phyloP scores from a whole-genome alignment of 495 filamentous ascomycete species.

The Xylaria palmicola region DNA sequence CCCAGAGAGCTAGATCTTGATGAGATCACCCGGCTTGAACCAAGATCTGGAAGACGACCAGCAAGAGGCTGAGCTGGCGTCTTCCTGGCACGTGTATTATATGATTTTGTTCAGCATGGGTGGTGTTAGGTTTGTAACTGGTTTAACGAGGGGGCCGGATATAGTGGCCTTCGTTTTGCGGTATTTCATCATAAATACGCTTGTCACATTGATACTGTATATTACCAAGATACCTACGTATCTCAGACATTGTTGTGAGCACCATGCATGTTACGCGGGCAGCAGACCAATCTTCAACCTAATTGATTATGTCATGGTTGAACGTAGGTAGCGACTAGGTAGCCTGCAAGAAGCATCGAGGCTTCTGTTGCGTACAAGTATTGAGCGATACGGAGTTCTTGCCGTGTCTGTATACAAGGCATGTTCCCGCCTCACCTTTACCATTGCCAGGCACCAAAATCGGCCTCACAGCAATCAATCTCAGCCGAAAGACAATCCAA shows the following conservation, averaged over 20 bases:
- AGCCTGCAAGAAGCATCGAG: conserved; percentile 2
- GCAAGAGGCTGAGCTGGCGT: background rate
- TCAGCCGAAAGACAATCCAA: background rate
- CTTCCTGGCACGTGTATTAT: background rate
- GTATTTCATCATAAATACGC: background rate
- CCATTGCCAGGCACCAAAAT: background rate
- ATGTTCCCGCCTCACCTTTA: background rate
- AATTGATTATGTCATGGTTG: background rate
- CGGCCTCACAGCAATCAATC: background rate
- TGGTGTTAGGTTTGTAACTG: conserved; percentile 8
- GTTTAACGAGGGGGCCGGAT: background rate
- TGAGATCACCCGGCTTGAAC: background rate
- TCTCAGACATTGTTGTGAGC: background rate
- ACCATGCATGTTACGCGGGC: too few species aligned
- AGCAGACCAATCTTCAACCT: too few species aligned
- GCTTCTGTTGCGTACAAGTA: background rate
- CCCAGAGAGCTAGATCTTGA: conserved; percentile 28
- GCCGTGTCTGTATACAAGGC: background rate
- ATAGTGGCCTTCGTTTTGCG: background rate
- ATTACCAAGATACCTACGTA: background rate
- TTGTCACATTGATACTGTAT: background rate
- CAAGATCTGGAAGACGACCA: background rate
- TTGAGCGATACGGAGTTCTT: background rate
- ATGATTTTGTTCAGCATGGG: conserved; percentile 5
- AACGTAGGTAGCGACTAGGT: background rate